Percentiles rank a stretch among this genome's conserved stretches.
Evolutionary conservation across 148 eudicot species (phyloP).

Genomic region (Vaccinium darrowii): DNA sequence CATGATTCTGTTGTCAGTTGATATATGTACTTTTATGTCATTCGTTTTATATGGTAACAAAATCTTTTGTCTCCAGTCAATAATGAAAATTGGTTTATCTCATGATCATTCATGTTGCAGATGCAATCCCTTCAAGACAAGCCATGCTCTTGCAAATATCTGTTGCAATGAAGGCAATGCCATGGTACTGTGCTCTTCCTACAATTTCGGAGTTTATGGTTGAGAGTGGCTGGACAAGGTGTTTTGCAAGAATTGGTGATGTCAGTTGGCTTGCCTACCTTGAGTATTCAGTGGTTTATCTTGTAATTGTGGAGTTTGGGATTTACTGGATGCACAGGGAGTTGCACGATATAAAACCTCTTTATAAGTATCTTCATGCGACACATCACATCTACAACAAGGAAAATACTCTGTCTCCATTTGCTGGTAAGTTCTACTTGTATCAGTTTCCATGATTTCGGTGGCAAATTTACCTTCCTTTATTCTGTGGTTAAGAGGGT

Average conservation of each 20-base stretch:
- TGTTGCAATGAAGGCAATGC: conserved; percentile 93
- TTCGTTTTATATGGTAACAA: background rate
- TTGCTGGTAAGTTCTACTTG: conserved; percentile 58
- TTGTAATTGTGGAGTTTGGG: conserved; percentile 71
- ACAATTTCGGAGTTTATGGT: conserved; percentile 64
- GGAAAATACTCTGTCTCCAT: conserved; percentile 93
- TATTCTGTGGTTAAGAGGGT: background rate
- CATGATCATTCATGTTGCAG: conserved; percentile 30
- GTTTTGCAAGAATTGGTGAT: conserved; percentile 58
- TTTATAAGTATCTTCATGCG: conserved; percentile 85
- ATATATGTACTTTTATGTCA: background rate
- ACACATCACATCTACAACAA: conserved; percentile 98
- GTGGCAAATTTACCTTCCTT: background rate
- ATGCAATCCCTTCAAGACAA: conserved; percentile 66
- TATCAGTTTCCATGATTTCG: conserved; percentile 8
- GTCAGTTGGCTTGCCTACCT: conserved; percentile 56
- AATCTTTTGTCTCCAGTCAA: background rate
- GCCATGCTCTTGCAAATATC: conserved; percentile 78
- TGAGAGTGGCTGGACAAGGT: conserved; percentile 76
- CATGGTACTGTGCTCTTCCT: conserved; percentile 66
- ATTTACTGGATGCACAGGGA: conserved; percentile 90
- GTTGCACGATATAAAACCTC: conserved; percentile 83
- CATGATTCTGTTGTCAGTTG: background rate
- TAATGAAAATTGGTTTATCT: background rate
- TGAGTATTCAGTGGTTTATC: conserved; percentile 41